Evolutionary conservation across 306 rosid species (phyloP), one percentile per base, ranked within the genome.

Genomic region (Quillaja saponaria): DNA sequence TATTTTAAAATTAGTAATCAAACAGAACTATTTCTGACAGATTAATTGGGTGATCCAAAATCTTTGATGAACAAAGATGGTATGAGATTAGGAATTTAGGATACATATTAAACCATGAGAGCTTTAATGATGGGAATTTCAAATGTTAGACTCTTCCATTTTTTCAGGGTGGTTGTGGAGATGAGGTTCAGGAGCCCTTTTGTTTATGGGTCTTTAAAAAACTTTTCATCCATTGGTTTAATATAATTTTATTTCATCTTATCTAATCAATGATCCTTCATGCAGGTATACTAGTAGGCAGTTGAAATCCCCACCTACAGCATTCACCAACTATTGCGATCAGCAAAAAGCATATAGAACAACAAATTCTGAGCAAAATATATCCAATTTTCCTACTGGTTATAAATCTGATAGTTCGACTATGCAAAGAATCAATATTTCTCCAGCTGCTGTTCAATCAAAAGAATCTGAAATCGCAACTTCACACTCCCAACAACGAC

Each of bases 221-320:
- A 10, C 53, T 49, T 42, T n/a, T 34, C 57, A 14, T 60, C 18
- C 7, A 8, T 21, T 34, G 20, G 57, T n/a, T n/a, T n/a, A n/a
- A n/a, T n/a, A n/a, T n/a, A n/a, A 46, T 60, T 12, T 38, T 28
- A 55, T 8, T 39, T 8, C 53, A 53, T 10, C 77, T 69, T 41
- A 74, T 47, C 20, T 38, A 55, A 73, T 63, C 49, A 17, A 61
- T 44, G 66, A 53, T 54, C 21, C 42, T 25, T 71, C 64, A 15
- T 76, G 80, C 86, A 94, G 99, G 82, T 94, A 89, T 77, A 78
- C 80, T 15, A 86, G 66, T 81, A 80, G 68, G 79, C 83, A 81
- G 56, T 54, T 77, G 66, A 86, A 76, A 59, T 62, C 77, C n/a
- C 72, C 72, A 25, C 76, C 75, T 45, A 71, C 68, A 13, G 72